A percentile compares a stretch with the other conserved stretches of the same genome.
phyloP scores from a whole-genome alignment of 768 basidiomycete species.

The Suillus clintonianus region DNA sequence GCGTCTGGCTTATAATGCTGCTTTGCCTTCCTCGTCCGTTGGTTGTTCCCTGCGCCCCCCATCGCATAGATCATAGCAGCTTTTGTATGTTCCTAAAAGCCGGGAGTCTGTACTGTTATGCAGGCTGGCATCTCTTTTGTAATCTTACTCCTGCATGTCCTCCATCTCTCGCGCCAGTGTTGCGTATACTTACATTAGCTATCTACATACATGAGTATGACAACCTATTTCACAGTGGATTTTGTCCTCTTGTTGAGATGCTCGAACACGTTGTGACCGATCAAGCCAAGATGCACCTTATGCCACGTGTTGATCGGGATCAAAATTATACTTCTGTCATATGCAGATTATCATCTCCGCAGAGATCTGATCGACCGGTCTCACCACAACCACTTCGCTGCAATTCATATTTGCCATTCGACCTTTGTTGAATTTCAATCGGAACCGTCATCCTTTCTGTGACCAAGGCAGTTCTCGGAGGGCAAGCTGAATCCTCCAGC shows the following conservation, averaged over 20 bases:
- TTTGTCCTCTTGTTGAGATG: neutral
- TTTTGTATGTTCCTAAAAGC: conserved; percentile 4
- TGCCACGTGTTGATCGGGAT: conserved; percentile 1
- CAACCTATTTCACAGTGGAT: conserved; percentile 1
- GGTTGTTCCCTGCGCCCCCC: neutral
- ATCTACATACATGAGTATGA: conserved; percentile 5
- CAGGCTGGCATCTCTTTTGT: conserved; percentile 7
- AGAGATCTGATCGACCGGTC: neutral
- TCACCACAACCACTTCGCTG: neutral
- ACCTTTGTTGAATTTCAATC: too few species aligned
- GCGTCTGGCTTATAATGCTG: conserved; percentile 3
- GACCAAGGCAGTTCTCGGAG: too few species aligned
- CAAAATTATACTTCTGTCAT: neutral
- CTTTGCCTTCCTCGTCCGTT: neutral
- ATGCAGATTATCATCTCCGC: neutral
- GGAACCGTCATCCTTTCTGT: too few species aligned
- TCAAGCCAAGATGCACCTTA: neutral
- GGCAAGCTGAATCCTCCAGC: too few species aligned
- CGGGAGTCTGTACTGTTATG: conserved; percentile 11
- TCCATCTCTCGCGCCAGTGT: conserved; percentile 5
- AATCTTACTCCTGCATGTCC: conserved; percentile 1
- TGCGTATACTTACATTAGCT: conserved; percentile 12
- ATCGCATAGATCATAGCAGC: conserved; percentile 1
- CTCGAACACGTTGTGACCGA: too few species aligned
- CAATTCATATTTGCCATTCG: neutral